Evolutionary conservation across 1,284 basidiomycete genomes (phyloP).

Genomic region (Sporisorium reilianum): DNA sequence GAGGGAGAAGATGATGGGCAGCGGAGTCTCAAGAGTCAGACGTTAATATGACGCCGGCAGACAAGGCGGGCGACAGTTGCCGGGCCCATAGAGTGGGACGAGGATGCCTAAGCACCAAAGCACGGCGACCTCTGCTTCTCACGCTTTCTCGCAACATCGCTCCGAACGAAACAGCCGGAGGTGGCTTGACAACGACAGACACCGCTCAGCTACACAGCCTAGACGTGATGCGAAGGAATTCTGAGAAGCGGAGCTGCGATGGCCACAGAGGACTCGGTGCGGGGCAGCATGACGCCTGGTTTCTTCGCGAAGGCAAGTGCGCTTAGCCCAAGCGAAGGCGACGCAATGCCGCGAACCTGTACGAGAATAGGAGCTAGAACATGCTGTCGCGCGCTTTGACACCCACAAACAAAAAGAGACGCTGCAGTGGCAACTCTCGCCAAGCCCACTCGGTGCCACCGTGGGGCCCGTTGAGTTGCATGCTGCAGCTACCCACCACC

Average conservation of each 20-base stretch:
- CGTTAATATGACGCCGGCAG: background rate
- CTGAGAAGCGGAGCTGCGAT: background rate
- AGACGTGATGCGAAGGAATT: too few species aligned
- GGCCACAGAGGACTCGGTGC: background rate
- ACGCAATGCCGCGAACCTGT: constrained; percentile 10
- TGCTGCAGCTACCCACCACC: background rate
- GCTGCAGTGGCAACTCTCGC: too few species aligned
- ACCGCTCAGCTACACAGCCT: background rate
- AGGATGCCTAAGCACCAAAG: background rate
- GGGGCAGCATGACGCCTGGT: background rate
- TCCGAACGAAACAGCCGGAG: too few species aligned
- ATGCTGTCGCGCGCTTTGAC: background rate
- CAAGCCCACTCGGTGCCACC: background rate
- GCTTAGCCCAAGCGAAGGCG: constrained; percentile 15
- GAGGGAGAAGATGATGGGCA: background rate
- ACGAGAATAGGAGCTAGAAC: background rate
- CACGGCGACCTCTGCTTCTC: too few species aligned
- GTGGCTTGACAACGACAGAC: background rate
- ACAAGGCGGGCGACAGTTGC: background rate
- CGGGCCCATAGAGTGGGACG: background rate
- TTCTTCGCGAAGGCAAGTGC: background rate
- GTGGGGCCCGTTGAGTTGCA: background rate
- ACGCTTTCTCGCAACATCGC: too few species aligned
- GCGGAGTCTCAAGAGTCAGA: background rate
- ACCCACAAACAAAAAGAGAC: background rate